Evolutionary conservation across 139 green algal species (phyloP), one percentile per base, ranked within the genome.

Genomic region (Diplosphaera chodatii): DNA sequence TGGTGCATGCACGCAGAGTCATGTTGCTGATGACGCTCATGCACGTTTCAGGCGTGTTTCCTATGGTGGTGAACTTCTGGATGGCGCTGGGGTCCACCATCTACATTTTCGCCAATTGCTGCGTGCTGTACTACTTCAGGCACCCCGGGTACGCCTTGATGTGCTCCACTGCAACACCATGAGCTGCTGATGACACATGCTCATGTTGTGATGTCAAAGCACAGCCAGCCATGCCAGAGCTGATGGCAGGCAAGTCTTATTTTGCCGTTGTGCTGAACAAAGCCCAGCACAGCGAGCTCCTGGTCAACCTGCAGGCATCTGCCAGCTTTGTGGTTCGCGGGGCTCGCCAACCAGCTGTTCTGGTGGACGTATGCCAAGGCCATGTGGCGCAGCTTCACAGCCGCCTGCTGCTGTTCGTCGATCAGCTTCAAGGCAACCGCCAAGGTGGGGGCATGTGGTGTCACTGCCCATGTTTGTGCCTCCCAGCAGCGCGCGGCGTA

Each of bases 41-140:
- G n/a, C n/a, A n/a, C n/a, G n/a, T n/a, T n/a, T n/a, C 78, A 29
- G 79, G 79, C 64, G 63, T 68, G 31, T 84, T 84, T 67, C 79
- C 79, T 55, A 84, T 84, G 62, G 76, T 84, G 29, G 81, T 84
- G 64, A 83, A 83, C 71, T 67, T 67, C n/a, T 84, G 79, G 79
- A 73, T 73, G 18, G 79, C 79, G 28, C 23, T 84, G 22, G 71
- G 69, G 41, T 77, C 82, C 66, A 83, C 76, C 25, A 59, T 79
- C 28, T 84, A 83, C 71, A 82, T 82, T 48, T 28, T 32, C 18
- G 79, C 79, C 30, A 83, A 76, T 0, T 64, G 82, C 32, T 22
- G 22, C 22, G 16, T 83, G 1, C 79, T 70, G 28, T 59, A 59
- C 48, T 59, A 59, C 48, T 59, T 59, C 48, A 59, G 16, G 18